Evolutionary conservation across 352 stramenopile species (phyloP), one percentile per base, ranked within the genome.

Genomic region (Globisporangium lucens): DNA sequence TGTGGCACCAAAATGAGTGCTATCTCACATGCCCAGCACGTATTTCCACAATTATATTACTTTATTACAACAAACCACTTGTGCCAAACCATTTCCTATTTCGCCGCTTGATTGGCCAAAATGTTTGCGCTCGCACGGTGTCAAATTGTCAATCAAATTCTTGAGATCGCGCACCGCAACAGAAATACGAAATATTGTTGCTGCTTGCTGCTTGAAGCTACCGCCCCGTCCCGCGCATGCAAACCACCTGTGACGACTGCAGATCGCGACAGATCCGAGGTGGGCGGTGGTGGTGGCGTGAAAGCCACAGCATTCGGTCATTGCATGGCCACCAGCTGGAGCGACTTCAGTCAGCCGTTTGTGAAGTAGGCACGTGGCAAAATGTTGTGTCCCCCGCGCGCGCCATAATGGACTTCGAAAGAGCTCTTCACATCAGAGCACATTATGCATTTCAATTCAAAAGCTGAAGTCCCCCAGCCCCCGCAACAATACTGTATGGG

Each of bases 51-150:
- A 22, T 49, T 1, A 3, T 49, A 49, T 46, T 7, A 49, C 15
- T 9, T 49, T 15, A n/a, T 49, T 5, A 47, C n/a, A n/a, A 49
- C 10, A 3, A 15, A 49, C 15, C 5, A 22, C 7, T 47, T n/a
- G n/a, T 49, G 41, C 15, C 41, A 49, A 49, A 49, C 15, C 2
- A 49, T 10, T n/a, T 6, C 41, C 15, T 49, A 55, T 56, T 56
- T 56, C n/a, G 22, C 49, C 49, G 49, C 49, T 56, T 56, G 49
- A 56, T 56, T 56, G 49, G 49, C 8, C n/a, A 30, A 56, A 56
- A 56, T 30, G 9, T 30, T 56, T 29, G 49, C 9, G 43, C 38
- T 46, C 13, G 38, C 38, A 43, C 7, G 10, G 43, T 51, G 17
- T 20, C 43, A 51, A 22, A 8, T 47, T 47, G 41, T 47, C 41